A percentile compares a stretch with the other conserved stretches of the same genome.
Evolutionary conservation across 1,284 basidiomycete species (phyloP).

Genomic region (Golubevia sp.): DNA sequence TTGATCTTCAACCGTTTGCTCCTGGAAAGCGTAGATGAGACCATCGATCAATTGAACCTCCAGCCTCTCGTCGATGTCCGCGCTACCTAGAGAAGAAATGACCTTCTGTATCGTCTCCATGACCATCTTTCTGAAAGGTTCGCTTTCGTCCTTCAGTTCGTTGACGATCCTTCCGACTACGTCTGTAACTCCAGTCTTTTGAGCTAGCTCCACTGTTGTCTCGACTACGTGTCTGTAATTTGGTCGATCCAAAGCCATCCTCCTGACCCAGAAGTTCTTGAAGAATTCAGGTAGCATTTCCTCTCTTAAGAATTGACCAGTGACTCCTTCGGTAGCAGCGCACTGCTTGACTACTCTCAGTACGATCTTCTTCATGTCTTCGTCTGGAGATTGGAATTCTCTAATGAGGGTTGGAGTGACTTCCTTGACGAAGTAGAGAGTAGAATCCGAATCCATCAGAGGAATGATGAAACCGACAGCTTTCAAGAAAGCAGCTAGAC

Average conservation of each 20-base stretch:
- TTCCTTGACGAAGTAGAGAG: constrained; percentile 60
- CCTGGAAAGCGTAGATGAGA: constrained; percentile 60
- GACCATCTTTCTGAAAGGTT: constrained; percentile 60
- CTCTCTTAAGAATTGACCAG: constrained; percentile 46
- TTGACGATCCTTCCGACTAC: constrained; percentile 53
- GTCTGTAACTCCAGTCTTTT: constrained; percentile 55
- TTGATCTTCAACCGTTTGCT: constrained; percentile 55
- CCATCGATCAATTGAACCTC: constrained; percentile 57
- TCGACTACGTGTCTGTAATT: constrained; percentile 58
- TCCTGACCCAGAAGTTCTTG: constrained; percentile 55
- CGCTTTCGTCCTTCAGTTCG: constrained; percentile 60
- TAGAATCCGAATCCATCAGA: constrained; percentile 58
- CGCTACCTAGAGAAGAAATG: constrained; percentile 47
- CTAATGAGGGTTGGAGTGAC: constrained; percentile 57
- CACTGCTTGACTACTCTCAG: constrained; percentile 61
- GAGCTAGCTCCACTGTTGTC: constrained; percentile 52
- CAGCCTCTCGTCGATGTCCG: constrained; percentile 56
- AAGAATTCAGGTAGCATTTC: constrained; percentile 58
- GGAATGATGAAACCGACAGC: constrained; percentile 61
- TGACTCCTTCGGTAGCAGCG: constrained; percentile 59
- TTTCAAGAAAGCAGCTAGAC: constrained; percentile 58
- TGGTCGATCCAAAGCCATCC: constrained; percentile 57
- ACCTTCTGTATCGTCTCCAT: constrained; percentile 58
- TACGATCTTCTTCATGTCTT: constrained; percentile 62
- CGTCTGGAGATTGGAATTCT: constrained; percentile 57